A percentile compares a stretch with the other conserved stretches of the same genome.
Evolutionary conservation across 192 early-diverging fungal genomes (phyloP).

Genomic region (Umbelopsis sp.): DNA sequence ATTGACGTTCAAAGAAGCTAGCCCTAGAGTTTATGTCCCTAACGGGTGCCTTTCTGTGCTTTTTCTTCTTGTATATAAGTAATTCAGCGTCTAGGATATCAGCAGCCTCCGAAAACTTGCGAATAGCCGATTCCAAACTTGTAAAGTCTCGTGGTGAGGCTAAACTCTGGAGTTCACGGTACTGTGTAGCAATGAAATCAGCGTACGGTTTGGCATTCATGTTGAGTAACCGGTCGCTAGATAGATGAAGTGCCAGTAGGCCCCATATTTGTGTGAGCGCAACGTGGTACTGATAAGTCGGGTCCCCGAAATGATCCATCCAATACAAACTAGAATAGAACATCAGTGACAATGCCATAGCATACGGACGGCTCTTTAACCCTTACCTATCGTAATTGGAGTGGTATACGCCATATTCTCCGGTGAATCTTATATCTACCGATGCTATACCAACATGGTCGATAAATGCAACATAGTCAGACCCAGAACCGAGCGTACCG

Average conservation of each 20-base stretch:
- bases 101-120: slow-evolving; percentile 17
- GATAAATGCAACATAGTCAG: slow-evolving; percentile 57
- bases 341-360: not conserved
- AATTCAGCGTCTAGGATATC: slow-evolving; percentile 35
- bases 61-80: slow-evolving; percentile 41
- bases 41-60: slow-evolving; percentile 10
- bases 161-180: slow-evolving; percentile 23
- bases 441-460: slow-evolving; percentile 60
- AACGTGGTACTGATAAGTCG: slow-evolving; percentile 54
- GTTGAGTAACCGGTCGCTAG: slow-evolving; percentile 43
- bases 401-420: slow-evolving; percentile 50
- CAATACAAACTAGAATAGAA: slow-evolving; percentile 49
- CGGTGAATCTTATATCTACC: slow-evolving; percentile 51
- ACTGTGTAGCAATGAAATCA: slow-evolving; percentile 38
- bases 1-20: slow-evolving; percentile 51
- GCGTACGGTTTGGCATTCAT: slow-evolving; percentile 46
- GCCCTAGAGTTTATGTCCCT: slow-evolving; percentile 46
- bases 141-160: not conserved
- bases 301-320: slow-evolving; percentile 60
- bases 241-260: slow-evolving; percentile 42
- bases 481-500: slow-evolving; percentile 30
- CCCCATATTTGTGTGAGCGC: slow-evolving; percentile 50
- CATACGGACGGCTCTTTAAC: not conserved
- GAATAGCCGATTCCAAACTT: slow-evolving; percentile 16
- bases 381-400: slow-evolving; percentile 57